phyloP scores from a whole-genome alignment of 208 protist genomes.

The Trypanosoma congolense region DNA sequence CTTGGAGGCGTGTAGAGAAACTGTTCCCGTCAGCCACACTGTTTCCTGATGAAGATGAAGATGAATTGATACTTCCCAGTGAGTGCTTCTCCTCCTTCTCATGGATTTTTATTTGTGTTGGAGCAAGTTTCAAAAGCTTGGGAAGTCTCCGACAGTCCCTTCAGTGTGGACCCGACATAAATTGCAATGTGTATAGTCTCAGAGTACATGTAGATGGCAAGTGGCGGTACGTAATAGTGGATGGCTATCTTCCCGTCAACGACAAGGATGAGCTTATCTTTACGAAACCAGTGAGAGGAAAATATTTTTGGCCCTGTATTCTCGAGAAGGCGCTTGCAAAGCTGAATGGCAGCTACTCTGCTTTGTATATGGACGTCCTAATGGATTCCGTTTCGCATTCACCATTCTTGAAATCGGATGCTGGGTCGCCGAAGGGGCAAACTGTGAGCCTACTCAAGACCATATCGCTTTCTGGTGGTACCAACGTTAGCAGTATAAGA shows the following conservation, averaged over 20 bases:
- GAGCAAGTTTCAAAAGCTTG: slow-evolving; percentile 26
- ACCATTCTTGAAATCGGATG: neutral
- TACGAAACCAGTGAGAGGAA: slow-evolving; percentile 33
- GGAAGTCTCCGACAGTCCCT: slow-evolving; percentile 18
- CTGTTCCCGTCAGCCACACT: slow-evolving; percentile 49
- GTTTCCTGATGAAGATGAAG: slow-evolving; percentile 30
- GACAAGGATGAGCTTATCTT: slow-evolving; percentile 59
- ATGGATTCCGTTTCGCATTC: slow-evolving; percentile 20
- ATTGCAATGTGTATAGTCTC: slow-evolving; percentile 49
- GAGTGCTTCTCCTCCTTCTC: slow-evolving; percentile 33
- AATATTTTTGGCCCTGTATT: slow-evolving; percentile 73
- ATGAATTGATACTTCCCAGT: slow-evolving; percentile 23
- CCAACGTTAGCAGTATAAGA: slow-evolving; percentile 9
- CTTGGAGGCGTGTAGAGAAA: slow-evolving; percentile 62
- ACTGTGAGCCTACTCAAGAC: neutral
- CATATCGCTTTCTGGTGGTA: neutral
- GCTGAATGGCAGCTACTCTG: slow-evolving; percentile 72
- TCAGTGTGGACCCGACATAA: slow-evolving; percentile 1
- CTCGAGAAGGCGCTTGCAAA: slow-evolving; percentile 87
- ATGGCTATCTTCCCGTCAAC: slow-evolving; percentile 84
- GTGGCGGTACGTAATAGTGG: slow-evolving; percentile 82
- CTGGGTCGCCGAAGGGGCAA: neutral
- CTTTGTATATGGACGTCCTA: slow-evolving; percentile 33
- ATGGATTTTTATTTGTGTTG: slow-evolving; percentile 56
- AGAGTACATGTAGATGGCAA: slow-evolving; percentile 70